Percentiles rank a stretch among this genome's conserved stretches.
These are phyloP conservation scores for Styphnolobium japonicum DNA, from an alignment of 306 rosid genomes.

Conservation along the genomic window DNA sequence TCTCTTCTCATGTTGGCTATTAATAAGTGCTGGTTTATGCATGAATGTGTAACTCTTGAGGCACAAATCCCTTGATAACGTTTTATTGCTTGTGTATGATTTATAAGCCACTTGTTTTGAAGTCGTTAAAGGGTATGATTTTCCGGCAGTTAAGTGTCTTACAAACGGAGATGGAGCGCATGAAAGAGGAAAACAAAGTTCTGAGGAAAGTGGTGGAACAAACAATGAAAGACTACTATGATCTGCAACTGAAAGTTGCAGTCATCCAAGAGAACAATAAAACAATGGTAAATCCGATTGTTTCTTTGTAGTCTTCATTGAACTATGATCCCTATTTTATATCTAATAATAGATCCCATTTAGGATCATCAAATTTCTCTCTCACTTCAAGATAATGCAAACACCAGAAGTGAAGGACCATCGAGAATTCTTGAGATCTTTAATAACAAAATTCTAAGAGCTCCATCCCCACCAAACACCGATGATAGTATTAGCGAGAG, in stretches of 20 bases:
- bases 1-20: not conserved
- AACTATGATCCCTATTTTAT: not conserved
- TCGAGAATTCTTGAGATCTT: constrained; percentile 26
- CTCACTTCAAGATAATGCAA: constrained; percentile 44
- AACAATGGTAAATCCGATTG: constrained; percentile 43
- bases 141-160: constrained; percentile 46
- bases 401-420: constrained; percentile 27
- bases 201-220: constrained; percentile 76
- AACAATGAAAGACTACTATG: constrained; percentile 73
- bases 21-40: not conserved
- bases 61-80: not conserved
- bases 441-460: constrained; percentile 23
- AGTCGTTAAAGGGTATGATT: not conserved
- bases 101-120: not conserved
- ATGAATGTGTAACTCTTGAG: not conserved
- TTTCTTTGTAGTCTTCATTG: not conserved
- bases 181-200: constrained; percentile 84
- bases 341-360: constrained; percentile 10
- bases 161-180: constrained; percentile 71
- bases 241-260: constrained; percentile 71
- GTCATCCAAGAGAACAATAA: constrained; percentile 52
- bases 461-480: constrained; percentile 20
- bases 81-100: not conserved
- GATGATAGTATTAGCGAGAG: constrained; percentile 34
- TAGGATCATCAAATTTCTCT: constrained; percentile 59